Base-by-base conservation (phyloP, 257 asterid species). In the Przewalskia tangutica region DNA sequence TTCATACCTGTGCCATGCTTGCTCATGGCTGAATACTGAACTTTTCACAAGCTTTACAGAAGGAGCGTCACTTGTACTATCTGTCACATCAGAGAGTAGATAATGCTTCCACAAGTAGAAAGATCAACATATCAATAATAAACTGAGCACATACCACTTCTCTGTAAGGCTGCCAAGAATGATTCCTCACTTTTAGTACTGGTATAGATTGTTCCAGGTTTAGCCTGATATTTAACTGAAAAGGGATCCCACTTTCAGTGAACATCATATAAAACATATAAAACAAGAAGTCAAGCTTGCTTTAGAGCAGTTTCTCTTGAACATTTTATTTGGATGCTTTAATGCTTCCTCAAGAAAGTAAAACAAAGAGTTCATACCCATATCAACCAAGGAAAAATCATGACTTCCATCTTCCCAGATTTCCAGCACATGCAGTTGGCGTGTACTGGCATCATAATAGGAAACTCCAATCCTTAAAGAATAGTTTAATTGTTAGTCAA, bases 1-100 rank as follows among this genome's bases (percentile, higher is more conserved):
- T 79, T 80, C 73, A 70, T 85, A 93, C 99, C 98, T 95, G 88
- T 94, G 99, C 99, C 99, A 95, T 88, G 99, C 98, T 89, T 95
- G 99, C 89, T 95, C 98, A 58, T 92, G 91, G 87, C 97, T 89
- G 89, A 95, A 95, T 85, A 95, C 60, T 85, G 99, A 91, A 90
- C 99, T 95, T 82, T 94, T 95, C 70, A 95, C 93, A 18, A 94
- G 95, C 91, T 92, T 94, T 79, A 95, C 93, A 46, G 86, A 82
- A 76, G 97, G 92, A 86, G 94, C 90, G 60, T 87, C 94, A 85
- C 85, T 85, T 68, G 82, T 84, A 79, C 90, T 92, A 73, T 90
- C 99, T 95, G 85, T 82, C 71, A 64, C 84, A 66, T 85, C 18
- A 79, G 68, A 84, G 53, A 50, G 77, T 46, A 82, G 46, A 14